A percentile compares a stretch with the other conserved stretches of the same genome.
Evolutionary conservation across 2,329 filamentous ascomycete genomes (phyloP).

Genomic region (Penicillium sp.): DNA sequence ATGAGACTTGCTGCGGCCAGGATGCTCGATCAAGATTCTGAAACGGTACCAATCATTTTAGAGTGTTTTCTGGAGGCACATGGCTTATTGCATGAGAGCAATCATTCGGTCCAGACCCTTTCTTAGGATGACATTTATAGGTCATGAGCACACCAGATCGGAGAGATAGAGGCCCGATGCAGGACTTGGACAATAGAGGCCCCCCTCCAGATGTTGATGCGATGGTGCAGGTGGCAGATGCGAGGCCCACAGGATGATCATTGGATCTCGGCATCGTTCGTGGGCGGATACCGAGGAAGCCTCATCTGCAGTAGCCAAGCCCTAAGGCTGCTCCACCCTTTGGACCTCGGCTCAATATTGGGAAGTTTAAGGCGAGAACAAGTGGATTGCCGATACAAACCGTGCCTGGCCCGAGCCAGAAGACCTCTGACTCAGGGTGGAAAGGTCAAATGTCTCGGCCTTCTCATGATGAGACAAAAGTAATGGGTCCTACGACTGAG

Average conservation of each 20-base stretch:
- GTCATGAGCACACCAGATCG: conserved; percentile 6
- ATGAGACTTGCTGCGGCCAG: not conserved
- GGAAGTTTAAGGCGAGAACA: conserved; percentile 4
- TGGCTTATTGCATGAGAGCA: too few relatives aligned
- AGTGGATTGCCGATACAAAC: not conserved
- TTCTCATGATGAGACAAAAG: too few relatives aligned
- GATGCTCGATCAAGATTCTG: conserved; percentile 6
- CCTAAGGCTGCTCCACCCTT: not conserved
- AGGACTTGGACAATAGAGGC: not conserved
- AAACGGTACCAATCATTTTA: conserved; percentile 8
- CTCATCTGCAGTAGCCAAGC: not conserved
- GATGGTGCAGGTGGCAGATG: not conserved
- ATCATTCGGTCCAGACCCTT: too few relatives aligned
- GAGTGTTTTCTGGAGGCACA: not conserved
- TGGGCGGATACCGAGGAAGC: too few relatives aligned
- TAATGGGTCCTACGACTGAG: too few relatives aligned
- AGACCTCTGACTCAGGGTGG: not conserved
- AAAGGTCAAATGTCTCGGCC: too few relatives aligned
- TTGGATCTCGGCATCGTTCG: not conserved
- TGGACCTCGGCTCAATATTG: conserved; percentile 7
- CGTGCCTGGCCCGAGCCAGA: conserved; percentile 2
- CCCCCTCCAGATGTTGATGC: not conserved
- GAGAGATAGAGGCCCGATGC: conserved; percentile 10
- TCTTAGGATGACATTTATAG: not conserved
- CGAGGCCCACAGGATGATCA: too few relatives aligned